Conservation (phyloP, 208 protist genomes). For the Naegleria lovaniensis region DNA sequence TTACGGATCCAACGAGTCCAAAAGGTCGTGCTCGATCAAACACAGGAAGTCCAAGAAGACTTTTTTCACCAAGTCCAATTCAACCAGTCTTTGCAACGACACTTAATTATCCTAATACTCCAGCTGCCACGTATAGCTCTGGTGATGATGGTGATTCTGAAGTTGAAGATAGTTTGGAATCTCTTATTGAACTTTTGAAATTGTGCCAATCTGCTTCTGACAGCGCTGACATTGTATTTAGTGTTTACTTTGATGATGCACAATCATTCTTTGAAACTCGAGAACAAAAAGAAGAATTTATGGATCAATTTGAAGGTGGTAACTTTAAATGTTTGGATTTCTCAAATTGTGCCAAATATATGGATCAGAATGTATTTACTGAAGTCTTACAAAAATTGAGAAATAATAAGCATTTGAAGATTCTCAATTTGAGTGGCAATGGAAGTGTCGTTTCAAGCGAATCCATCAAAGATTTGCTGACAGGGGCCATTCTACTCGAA, state of each 20-base stretch:
- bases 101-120: too few species aligned
- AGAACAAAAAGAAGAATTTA: not conserved
- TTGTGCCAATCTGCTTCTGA: not conserved
- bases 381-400: not conserved
- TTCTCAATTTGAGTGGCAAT: not conserved
- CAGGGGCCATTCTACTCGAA: too few species aligned
- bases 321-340: not conserved
- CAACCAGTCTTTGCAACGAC: too few species aligned
- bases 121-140: too few species aligned
- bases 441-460: too few species aligned
- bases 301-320: not conserved
- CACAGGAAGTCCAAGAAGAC: not conserved
- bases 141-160: too few species aligned
- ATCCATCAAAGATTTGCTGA: too few species aligned
- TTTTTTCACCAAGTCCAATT: not conserved
- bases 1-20: not conserved
- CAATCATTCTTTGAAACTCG: not conserved
- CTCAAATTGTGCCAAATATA: not conserved
- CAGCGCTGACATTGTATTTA: not conserved
- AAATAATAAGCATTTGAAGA: not conserved
- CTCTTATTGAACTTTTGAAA: not conserved
- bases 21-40: not conserved
- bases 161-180: too few species aligned
- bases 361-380: not conserved
- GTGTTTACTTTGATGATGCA: not conserved